These are phyloP conservation scores for Tylopilus balloui DNA, from an alignment of 768 basidiomycete species.

Conservation along the genomic window DNA sequence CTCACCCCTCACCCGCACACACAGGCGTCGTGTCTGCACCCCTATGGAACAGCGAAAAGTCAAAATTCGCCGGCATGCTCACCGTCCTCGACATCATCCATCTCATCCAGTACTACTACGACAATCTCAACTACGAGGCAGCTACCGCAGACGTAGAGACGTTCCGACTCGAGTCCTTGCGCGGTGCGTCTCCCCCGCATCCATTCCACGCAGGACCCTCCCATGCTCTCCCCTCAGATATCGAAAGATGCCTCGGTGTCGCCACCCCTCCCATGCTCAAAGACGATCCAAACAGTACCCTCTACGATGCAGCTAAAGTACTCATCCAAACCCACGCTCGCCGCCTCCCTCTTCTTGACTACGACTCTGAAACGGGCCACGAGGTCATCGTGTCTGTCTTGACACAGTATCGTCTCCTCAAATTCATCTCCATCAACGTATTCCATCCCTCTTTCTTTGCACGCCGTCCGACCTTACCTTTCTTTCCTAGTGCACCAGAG, in stretches of 20 bases:
- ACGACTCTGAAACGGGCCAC: conserved; percentile 89
- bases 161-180: conserved; percentile 80
- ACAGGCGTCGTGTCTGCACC: conserved; percentile 96
- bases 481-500: conserved; percentile 66
- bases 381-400: conserved; percentile 94
- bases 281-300: conserved; percentile 82
- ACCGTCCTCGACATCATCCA: conserved; percentile 99
- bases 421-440: conserved; percentile 97
- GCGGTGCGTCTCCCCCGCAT: conserved; percentile 56
- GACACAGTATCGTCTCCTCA: conserved; percentile 96
- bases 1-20: background rate
- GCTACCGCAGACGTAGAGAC: conserved; percentile 90
- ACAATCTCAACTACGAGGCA: conserved; percentile 72
- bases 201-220: background rate
- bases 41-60: conserved; percentile 93
- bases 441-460: conserved; percentile 24
- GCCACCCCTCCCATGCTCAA: conserved; percentile 85
- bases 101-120: conserved; percentile 97
- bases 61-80: conserved; percentile 95
- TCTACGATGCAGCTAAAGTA: conserved; percentile 85
- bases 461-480: conserved; percentile 7
- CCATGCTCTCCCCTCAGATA: conserved; percentile 50
- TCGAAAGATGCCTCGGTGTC: conserved; percentile 89
- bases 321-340: conserved; percentile 95
- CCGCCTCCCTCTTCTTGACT: conserved; percentile 88